Evolutionary conservation across 192 early-diverging fungal species (phyloP).

Genomic region (Backusella tuberculispora): DNA sequence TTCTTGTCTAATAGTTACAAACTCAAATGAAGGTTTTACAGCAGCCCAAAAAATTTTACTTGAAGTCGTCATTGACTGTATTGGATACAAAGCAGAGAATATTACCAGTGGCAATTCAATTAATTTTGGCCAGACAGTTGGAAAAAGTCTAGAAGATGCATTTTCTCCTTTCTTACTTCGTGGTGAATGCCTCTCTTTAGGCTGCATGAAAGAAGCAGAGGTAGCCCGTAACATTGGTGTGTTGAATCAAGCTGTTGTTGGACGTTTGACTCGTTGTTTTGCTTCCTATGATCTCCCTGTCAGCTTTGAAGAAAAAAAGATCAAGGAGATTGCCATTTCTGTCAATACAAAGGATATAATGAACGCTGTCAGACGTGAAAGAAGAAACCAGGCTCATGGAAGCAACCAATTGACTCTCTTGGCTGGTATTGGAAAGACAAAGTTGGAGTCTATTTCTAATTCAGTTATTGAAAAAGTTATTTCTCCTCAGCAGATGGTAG

Average conservation of each 20-base stretch:
- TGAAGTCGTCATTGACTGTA: neutral
- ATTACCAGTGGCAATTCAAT: slow-evolving; percentile 31
- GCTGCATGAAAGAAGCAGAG: slow-evolving; percentile 95
- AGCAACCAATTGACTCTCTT: slow-evolving; percentile 94
- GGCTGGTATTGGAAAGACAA: slow-evolving; percentile 79
- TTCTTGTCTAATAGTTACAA: too few species aligned
- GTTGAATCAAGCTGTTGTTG: slow-evolving; percentile 84
- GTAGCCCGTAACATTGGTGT: slow-evolving; percentile 86
- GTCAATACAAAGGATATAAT: slow-evolving; percentile 83
- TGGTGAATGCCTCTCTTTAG: slow-evolving; percentile 95
- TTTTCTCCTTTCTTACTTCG: slow-evolving; percentile 87
- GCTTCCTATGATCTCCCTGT: slow-evolving; percentile 88
- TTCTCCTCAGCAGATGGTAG: slow-evolving; percentile 71
- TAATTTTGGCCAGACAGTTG: slow-evolving; percentile 96
- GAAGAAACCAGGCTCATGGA: slow-evolving; percentile 85
- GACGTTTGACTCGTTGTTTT: slow-evolving; percentile 82
- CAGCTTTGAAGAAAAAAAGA: slow-evolving; percentile 78
- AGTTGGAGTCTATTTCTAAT: slow-evolving; percentile 81
- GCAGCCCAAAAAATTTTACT: neutral
- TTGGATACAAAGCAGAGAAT: neutral
- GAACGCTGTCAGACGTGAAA: slow-evolving; percentile 92
- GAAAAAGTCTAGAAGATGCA: slow-evolving; percentile 93
- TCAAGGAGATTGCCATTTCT: slow-evolving; percentile 57
- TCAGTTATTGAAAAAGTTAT: slow-evolving; percentile 80
- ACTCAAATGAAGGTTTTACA: neutral